Evolutionary conservation across 768 basidiomycete genomes (phyloP).

Genomic region (Albatrellus ellisii): DNA sequence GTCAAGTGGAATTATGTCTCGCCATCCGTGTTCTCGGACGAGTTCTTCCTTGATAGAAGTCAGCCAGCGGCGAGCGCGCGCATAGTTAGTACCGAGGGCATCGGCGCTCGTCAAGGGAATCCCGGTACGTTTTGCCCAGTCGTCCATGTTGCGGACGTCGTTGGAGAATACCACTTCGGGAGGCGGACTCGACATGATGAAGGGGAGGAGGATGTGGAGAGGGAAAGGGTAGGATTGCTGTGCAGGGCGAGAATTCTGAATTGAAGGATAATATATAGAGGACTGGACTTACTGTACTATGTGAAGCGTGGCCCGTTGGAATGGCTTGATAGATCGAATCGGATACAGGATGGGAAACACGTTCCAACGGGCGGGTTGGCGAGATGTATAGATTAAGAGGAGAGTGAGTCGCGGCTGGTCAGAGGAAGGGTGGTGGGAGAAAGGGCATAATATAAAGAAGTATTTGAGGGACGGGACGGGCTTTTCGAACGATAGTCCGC

Average conservation of each 20-base stretch:
- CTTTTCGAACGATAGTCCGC: constrained; percentile 37
- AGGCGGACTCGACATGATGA: constrained; percentile 19
- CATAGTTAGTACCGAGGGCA: constrained; percentile 68
- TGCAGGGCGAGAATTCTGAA: constrained; percentile 5
- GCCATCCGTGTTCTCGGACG: constrained; percentile 58
- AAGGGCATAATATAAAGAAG: constrained; percentile 19
- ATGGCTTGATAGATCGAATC: neutral
- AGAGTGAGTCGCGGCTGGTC: constrained; percentile 14
- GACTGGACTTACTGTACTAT: too few relatives aligned
- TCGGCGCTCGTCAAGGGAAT: constrained; percentile 78
- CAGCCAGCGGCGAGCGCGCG: constrained; percentile 69
- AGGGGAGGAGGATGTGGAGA: too few relatives aligned
- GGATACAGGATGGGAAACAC: neutral
- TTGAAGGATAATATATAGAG: neutral
- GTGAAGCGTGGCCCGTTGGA: neutral
- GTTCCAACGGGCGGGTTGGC: neutral
- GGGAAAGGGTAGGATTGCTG: constrained; percentile 2
- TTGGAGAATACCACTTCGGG: constrained; percentile 67
- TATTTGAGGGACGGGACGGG: constrained; percentile 35
- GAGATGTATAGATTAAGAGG: constrained; percentile 8
- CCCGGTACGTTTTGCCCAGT: constrained; percentile 66
- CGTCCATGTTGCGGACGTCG: constrained; percentile 72
- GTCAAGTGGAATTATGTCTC: constrained; percentile 45
- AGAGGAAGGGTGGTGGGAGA: constrained; percentile 16
- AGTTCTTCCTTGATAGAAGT: constrained; percentile 48